phyloP scores from a whole-genome alignment of 78 protist genomes.

The Tieghemostelium lacteum region DNA sequence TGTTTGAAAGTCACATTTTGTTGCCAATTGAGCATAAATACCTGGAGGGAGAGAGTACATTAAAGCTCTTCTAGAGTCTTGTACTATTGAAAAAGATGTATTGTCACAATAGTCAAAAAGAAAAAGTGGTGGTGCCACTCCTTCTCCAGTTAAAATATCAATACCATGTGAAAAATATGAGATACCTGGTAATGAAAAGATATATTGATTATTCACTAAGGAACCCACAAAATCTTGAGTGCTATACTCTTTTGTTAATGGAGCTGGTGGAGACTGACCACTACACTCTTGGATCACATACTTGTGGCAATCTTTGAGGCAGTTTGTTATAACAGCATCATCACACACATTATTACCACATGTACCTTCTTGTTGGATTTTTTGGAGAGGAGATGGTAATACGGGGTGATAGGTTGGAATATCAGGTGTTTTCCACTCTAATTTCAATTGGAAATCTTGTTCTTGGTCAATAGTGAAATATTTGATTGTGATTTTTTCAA shows the following conservation, averaged over 20 bases:
- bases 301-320: neutral
- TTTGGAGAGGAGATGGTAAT: no score
- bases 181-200: neutral
- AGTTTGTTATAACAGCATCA: neutral
- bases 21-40: neutral
- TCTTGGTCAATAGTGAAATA: no score
- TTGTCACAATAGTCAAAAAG: constrained; percentile 2
- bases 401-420: no score
- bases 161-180: neutral
- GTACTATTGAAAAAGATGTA: neutral
- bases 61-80: neutral
- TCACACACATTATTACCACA: neutral
- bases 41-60: neutral
- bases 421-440: no score
- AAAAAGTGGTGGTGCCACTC: neutral
- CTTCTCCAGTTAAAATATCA: neutral
- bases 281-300: neutral
- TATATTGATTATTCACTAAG: neutral
- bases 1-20: neutral
- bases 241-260: neutral
- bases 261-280: neutral
- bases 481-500: no score
- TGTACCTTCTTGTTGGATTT: no score
- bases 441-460: no score
- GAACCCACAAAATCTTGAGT: neutral